Evolutionary conservation across 1,284 basidiomycete species (phyloP).

Genomic region (Ceratobasidium sp.): DNA sequence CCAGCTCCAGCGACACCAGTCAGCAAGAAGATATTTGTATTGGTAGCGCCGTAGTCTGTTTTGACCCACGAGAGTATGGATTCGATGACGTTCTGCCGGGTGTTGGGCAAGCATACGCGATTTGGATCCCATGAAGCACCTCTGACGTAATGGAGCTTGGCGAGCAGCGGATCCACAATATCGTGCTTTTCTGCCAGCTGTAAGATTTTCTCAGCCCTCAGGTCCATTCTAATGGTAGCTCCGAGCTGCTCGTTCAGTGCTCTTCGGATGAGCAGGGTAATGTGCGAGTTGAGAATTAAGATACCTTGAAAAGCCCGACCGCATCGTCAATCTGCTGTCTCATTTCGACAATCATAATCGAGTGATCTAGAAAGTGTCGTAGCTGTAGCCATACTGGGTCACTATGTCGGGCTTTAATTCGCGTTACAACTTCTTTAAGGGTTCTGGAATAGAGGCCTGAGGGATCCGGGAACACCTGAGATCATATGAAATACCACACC

Average conservation of each 20-base stretch:
- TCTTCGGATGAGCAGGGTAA: neutral
- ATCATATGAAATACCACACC: neutral
- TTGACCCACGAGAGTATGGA: neutral
- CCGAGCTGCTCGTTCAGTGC: neutral
- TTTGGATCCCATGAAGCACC: conserved; percentile 10
- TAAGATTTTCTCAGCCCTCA: neutral
- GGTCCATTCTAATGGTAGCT: neutral
- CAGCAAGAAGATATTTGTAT: conserved; percentile 35
- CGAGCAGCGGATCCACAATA: neutral
- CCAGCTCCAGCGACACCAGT: conserved; percentile 43
- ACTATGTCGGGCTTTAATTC: neutral
- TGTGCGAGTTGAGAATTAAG: neutral
- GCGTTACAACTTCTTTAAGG: neutral
- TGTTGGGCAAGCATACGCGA: neutral
- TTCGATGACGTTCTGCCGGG: neutral
- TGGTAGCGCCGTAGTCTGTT: neutral
- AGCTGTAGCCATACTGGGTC: neutral
- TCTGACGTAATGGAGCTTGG: neutral
- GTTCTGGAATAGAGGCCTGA: neutral
- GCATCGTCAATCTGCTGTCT: neutral
- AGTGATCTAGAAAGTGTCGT: neutral
- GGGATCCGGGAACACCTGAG: neutral
- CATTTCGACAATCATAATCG: neutral
- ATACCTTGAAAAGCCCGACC: neutral
- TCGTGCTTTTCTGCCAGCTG: neutral